Conservation (phyloP, 495 filamentous ascomycete species). For the Penicillium odoratum region DNA sequence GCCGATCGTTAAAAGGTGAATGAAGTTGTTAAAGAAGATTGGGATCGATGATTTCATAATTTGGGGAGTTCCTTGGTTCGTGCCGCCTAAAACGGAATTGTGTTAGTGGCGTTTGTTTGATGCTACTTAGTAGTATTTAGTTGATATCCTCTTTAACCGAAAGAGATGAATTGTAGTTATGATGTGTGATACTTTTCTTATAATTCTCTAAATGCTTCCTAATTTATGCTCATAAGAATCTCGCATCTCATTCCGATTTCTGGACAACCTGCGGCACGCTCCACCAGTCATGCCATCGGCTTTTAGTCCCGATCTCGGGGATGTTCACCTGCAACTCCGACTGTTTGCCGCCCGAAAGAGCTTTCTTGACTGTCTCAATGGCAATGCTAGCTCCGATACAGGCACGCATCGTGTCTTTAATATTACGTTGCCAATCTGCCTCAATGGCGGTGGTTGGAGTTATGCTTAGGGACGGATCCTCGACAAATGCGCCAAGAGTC, state of each 20-base stretch:
- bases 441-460: conserved; percentile 51
- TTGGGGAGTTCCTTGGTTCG: conserved; percentile 13
- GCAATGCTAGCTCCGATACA: conserved; percentile 68
- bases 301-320: conserved; percentile 51
- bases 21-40: background rate
- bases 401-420: conserved; percentile 60
- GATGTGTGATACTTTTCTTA: background rate
- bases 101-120: background rate
- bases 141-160: background rate
- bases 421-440: conserved; percentile 57
- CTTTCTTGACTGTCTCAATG: conserved; percentile 57
- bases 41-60: conserved; percentile 27
- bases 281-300: conserved; percentile 75
- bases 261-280: conserved; percentile 63
- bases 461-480: conserved; percentile 23
- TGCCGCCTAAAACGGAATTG: conserved; percentile 10
- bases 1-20: conserved; percentile 10
- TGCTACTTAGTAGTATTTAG: background rate
- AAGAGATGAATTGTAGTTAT: background rate
- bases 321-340: conserved; percentile 48
- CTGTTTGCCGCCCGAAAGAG: conserved; percentile 19
- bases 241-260: conserved; percentile 4
- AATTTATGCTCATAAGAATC: background rate
- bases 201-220: background rate
- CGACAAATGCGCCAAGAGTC: conserved; percentile 39